Percentiles rank a stretch among this genome's conserved stretches.
These are phyloP conservation scores for Blastobotrys americana DNA, from an alignment of 805 yeast species.

Conservation along the genomic window DNA sequence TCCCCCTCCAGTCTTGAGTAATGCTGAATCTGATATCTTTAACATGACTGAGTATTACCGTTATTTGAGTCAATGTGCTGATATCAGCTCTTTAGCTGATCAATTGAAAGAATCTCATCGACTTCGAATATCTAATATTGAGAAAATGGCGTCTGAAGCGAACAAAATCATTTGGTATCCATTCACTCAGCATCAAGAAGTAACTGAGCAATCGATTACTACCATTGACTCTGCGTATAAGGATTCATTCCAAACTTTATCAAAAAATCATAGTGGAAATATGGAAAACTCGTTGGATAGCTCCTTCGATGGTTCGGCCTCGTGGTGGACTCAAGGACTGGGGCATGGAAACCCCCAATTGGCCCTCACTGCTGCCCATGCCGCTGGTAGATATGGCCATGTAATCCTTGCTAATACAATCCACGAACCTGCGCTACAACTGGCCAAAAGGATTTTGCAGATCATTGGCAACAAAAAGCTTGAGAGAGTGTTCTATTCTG, in stretches of 20 bases:
- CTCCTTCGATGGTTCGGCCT: slow-evolving; percentile 23
- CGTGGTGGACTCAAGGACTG: slow-evolving; percentile 27
- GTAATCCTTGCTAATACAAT: slow-evolving; percentile 23
- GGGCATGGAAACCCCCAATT: slow-evolving; percentile 22
- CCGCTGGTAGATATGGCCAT: slow-evolving; percentile 25
- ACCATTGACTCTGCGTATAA: slow-evolving; percentile 24
- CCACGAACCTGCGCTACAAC: slow-evolving; percentile 22
- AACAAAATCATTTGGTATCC: slow-evolving; percentile 21
- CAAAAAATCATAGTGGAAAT: neutral
- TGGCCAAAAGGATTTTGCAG: slow-evolving; percentile 17
- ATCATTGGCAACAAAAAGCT: slow-evolving; percentile 16
- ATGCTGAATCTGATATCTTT: slow-evolving; percentile 6
- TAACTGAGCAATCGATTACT: slow-evolving; percentile 16
- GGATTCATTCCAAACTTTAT: slow-evolving; percentile 16
- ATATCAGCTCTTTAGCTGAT: slow-evolving; percentile 5
- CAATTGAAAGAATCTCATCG: slow-evolving; percentile 8
- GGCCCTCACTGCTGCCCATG: slow-evolving; percentile 22
- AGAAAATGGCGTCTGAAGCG: slow-evolving; percentile 13
- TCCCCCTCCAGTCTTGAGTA: slow-evolving; percentile 13
- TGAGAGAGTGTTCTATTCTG: slow-evolving; percentile 21
- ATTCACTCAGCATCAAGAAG: slow-evolving; percentile 21
- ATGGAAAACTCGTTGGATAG: slow-evolving; percentile 6
- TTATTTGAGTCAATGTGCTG: neutral
- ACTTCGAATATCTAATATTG: slow-evolving; percentile 8
- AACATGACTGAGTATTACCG: slow-evolving; percentile 16